phyloP scores from a whole-genome alignment of 768 basidiomycete species.

The Rhizopogon vinicolor region DNA sequence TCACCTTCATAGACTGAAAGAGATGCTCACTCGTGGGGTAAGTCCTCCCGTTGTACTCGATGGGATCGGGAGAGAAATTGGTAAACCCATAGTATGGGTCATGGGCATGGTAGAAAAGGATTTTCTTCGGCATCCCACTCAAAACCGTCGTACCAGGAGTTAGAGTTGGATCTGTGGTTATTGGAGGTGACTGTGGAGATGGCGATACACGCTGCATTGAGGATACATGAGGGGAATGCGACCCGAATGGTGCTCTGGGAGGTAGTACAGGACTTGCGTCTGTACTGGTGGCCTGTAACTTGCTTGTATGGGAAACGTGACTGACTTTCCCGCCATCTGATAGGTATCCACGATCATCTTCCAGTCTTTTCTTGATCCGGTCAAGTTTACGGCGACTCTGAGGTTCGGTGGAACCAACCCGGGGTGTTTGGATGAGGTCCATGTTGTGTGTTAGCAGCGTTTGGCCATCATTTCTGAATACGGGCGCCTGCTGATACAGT shows the following conservation, averaged over 20 bases:
- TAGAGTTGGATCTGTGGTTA: not conserved
- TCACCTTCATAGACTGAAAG: slow-evolving; percentile 41
- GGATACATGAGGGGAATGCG: not conserved
- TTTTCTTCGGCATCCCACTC: slow-evolving; percentile 18
- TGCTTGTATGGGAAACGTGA: slow-evolving; percentile 18
- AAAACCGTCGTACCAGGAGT: not conserved
- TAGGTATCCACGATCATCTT: slow-evolving; percentile 23
- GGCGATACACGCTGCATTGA: not conserved
- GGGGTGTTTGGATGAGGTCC: slow-evolving; percentile 27
- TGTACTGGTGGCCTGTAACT: slow-evolving; percentile 17
- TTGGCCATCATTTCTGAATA: not conserved
- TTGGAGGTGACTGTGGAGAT: not conserved
- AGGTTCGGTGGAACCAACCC: slow-evolving; percentile 22
- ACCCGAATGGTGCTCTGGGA: slow-evolving; percentile 13
- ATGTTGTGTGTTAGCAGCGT: slow-evolving; percentile 17
- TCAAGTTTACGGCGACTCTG: slow-evolving; percentile 22
- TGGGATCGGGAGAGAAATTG: slow-evolving; percentile 39
- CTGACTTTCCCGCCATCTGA: slow-evolving; percentile 25
- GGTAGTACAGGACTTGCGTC: slow-evolving; percentile 1
- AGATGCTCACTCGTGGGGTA: slow-evolving; percentile 47
- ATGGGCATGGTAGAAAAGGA: slow-evolving; percentile 27
- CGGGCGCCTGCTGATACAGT: not conserved
- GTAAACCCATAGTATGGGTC: slow-evolving; percentile 36
- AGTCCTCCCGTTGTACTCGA: slow-evolving; percentile 31
- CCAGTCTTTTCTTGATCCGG: slow-evolving; percentile 24